phyloP scores from a whole-genome alignment of 2,329 filamentous ascomycete species.

The Diaporthe amygdali region DNA sequence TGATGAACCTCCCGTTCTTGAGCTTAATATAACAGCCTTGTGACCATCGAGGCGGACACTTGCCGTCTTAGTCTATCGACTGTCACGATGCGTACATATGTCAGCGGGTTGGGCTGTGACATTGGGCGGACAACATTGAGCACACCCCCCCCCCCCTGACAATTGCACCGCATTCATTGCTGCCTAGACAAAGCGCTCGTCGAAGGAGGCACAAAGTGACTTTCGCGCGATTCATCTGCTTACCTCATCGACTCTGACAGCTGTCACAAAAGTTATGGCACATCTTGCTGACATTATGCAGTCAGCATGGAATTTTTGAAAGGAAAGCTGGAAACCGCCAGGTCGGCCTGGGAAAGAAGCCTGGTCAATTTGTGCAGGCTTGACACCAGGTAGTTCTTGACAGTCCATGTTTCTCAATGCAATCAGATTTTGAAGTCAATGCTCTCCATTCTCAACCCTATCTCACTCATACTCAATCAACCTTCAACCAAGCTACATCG shows the following conservation, averaged over 20 bases:
- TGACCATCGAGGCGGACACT: background rate
- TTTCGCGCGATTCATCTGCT: background rate
- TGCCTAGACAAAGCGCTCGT: background rate
- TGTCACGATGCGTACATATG: background rate
- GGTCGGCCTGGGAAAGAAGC: too few species aligned
- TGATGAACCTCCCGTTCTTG: background rate
- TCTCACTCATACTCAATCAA: too few species aligned
- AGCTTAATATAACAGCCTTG: background rate
- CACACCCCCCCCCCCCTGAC: background rate
- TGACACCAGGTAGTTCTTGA: too few species aligned
- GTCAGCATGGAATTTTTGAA: background rate
- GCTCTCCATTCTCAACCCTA: too few species aligned
- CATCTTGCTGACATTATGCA: background rate
- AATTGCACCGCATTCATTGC: background rate
- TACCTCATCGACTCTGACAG: background rate
- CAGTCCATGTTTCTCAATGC: too few species aligned
- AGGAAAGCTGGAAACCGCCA: too few species aligned
- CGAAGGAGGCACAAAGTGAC: background rate
- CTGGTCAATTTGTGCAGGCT: too few species aligned
- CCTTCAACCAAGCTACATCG: too few species aligned
- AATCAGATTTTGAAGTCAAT: too few species aligned
- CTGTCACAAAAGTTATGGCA: background rate
- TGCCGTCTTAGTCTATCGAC: too few species aligned
- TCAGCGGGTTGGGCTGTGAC: background rate
- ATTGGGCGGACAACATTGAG: background rate